Conservation (phyloP, 495 filamentous ascomycete species). For the Penicillium cosmopolitanum region DNA sequence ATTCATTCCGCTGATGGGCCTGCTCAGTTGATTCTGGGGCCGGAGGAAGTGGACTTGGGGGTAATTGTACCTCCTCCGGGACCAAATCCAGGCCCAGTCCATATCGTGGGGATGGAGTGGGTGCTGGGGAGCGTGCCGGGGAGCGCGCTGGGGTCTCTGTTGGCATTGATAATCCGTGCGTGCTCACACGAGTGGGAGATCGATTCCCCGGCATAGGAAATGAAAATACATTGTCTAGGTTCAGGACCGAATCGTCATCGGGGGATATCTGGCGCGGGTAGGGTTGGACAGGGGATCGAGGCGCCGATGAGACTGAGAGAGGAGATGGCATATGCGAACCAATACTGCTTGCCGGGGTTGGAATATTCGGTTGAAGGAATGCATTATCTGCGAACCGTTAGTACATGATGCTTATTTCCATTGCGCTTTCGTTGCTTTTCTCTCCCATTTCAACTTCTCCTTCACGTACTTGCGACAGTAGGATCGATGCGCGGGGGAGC, state of each 20-base stretch:
- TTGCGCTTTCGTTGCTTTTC: not conserved
- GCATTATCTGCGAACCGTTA: conserved; percentile 58
- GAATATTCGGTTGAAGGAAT: conserved; percentile 59
- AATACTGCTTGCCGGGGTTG: conserved; percentile 62
- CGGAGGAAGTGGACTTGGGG: conserved; percentile 37
- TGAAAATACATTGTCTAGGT: conserved; percentile 65
- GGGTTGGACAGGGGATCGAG: conserved; percentile 44
- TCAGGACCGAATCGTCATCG: conserved; percentile 34
- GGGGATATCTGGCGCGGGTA: conserved; percentile 51
- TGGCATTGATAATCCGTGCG: conserved; percentile 28
- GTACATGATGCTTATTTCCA: not conserved
- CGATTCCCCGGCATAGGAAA: conserved; percentile 57
- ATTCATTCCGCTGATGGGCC: conserved; percentile 37
- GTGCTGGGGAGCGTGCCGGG: conserved; percentile 29
- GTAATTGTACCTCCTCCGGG: conserved; percentile 27
- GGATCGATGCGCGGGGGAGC: conserved; percentile 59
- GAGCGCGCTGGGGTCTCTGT: conserved; percentile 12
- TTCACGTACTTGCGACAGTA: conserved; percentile 55
- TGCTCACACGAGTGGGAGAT: conserved; percentile 31
- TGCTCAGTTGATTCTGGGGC: conserved; percentile 12
- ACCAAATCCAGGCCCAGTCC: conserved; percentile 19
- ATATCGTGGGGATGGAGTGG: conserved; percentile 22
- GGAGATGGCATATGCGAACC: conserved; percentile 65
- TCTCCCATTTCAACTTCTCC: not conserved
- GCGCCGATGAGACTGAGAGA: conserved; percentile 41